Evolutionary conservation across 2,329 filamentous ascomycete species (phyloP).

Genomic region (Aspergillus piperis): DNA sequence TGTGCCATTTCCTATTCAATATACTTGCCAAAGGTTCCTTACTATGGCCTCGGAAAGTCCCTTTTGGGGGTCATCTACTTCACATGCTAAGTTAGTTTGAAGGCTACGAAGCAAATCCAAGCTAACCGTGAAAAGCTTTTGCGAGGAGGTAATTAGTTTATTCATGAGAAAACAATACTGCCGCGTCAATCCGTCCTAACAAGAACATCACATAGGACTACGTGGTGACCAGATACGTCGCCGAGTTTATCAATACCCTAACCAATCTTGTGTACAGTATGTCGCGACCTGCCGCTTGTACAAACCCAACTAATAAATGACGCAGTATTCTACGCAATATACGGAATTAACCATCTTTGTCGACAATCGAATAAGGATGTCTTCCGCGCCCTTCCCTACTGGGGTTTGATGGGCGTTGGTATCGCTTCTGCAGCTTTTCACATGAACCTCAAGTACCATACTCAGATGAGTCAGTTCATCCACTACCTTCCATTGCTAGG

Average conservation of each 20-base stretch:
- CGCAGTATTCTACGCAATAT: conserved; percentile 28
- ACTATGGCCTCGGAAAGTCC: background rate
- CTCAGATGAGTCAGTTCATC: conserved; percentile 27
- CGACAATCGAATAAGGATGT: conserved; percentile 2
- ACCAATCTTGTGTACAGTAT: conserved; percentile 28
- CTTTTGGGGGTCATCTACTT: conserved; percentile 2
- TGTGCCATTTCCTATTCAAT: no score
- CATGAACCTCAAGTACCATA: conserved; percentile 32
- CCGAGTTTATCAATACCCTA: conserved; percentile 33
- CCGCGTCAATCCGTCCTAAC: background rate
- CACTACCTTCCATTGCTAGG: background rate
- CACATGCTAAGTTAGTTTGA: conserved; percentile 7
- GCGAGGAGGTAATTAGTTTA: conserved; percentile 2
- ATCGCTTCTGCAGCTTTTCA: conserved; percentile 29
- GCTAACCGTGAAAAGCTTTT: conserved; percentile 6
- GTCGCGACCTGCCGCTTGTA: no score
- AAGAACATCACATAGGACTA: conserved; percentile 22
- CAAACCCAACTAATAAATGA: background rate
- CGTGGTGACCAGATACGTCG: conserved; percentile 25
- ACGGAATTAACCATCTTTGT: conserved; percentile 16
- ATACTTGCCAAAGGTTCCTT: background rate
- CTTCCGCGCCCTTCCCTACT: conserved; percentile 19
- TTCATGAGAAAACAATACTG: background rate
- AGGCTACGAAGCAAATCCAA: background rate
- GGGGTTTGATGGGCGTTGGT: conserved; percentile 26